Evolutionary conservation across 2,329 filamentous ascomycete species (phyloP).

Genomic region (Blastomyces emzantsi): DNA sequence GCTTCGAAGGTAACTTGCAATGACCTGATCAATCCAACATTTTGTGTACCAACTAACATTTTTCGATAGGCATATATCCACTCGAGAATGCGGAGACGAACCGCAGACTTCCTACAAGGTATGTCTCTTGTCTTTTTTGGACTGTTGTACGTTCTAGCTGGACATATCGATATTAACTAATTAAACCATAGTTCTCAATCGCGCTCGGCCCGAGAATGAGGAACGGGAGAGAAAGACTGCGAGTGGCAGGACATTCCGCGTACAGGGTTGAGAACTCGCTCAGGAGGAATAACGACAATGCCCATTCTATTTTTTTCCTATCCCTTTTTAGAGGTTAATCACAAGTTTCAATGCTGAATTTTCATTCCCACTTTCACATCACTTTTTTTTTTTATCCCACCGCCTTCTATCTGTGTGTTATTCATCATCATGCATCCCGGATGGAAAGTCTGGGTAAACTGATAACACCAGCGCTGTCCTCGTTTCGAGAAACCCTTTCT

Average conservation of each 20-base stretch:
- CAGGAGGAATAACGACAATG: background rate
- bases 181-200: constrained; percentile 64
- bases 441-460: background rate
- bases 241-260: constrained; percentile 82
- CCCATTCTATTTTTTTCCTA: background rate
- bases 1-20: constrained; percentile 66
- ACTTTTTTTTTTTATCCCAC: background rate
- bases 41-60: constrained; percentile 4
- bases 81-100: constrained; percentile 93
- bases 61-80: constrained; percentile 75
- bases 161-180: constrained; percentile 27
- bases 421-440: background rate
- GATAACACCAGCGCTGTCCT: background rate
- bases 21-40: background rate
- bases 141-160: background rate
- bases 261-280: constrained; percentile 39
- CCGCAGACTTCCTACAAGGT: constrained; percentile 97
- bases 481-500: background rate
- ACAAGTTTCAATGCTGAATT: background rate
- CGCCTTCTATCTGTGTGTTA: background rate
- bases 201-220: constrained; percentile 89
- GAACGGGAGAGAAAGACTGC: constrained; percentile 98
- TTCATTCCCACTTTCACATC: background rate
- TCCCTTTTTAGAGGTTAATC: background rate
- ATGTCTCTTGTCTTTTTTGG: constrained; percentile 18